Evolutionary conservation across 2,329 filamentous ascomycete species (phyloP).

Genomic region (Aspergillus persii): DNA sequence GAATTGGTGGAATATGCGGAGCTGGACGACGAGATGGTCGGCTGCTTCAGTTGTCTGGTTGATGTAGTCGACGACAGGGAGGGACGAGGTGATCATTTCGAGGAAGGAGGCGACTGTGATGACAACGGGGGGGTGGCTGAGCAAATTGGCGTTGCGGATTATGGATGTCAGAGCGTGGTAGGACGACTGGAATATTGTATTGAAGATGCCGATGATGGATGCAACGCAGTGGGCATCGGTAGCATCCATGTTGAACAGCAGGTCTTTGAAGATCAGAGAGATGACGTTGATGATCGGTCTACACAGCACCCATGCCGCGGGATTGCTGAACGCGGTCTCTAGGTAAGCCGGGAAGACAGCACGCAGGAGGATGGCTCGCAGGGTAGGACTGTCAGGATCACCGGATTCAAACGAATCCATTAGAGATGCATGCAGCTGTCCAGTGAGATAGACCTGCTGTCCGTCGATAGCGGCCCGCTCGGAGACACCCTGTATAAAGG

Average conservation of each 20-base stretch:
- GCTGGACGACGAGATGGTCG: conserved; percentile 26
- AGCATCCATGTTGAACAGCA: conserved; percentile 48
- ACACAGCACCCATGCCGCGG: conserved; percentile 52
- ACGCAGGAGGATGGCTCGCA: conserved; percentile 53
- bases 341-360: conserved; percentile 59
- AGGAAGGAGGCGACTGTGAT: conserved; percentile 40
- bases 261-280: conserved; percentile 40
- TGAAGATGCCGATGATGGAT: conserved; percentile 36
- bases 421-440: conserved; percentile 54
- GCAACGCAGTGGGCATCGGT: conserved; percentile 39
- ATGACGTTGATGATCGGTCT: conserved; percentile 53
- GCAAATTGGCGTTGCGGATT: conserved; percentile 29
- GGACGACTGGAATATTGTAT: conserved; percentile 39
- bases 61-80: conserved; percentile 50
- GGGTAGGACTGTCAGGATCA: conserved; percentile 38
- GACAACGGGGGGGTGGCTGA: conserved; percentile 41
- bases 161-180: conserved; percentile 37
- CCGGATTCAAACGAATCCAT: conserved; percentile 44
- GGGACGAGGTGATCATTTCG: conserved; percentile 39
- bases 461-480: conserved; percentile 58
- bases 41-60: conserved; percentile 32
- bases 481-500: conserved; percentile 60
- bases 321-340: conserved; percentile 45
- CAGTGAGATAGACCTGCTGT: conserved; percentile 56
- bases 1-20: conserved; percentile 43